These are phyloP conservation scores for Cucurbitaria berberidis DNA, from an alignment of 2,329 filamentous ascomycete species.

Conservation along the genomic window DNA sequence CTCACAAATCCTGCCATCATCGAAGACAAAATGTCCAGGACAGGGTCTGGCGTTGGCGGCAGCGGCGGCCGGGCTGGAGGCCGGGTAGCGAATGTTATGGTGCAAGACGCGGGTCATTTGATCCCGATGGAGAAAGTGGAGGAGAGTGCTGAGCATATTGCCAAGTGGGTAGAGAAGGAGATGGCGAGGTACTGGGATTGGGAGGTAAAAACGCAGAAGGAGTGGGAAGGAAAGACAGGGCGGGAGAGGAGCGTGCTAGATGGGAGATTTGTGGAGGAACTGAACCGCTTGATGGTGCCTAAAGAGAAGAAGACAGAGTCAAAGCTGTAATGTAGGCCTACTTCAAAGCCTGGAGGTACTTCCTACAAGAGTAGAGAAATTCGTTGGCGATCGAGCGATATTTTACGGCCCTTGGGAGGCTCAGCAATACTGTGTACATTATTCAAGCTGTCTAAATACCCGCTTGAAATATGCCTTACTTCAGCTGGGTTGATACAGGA, in stretches of 20 bases:
- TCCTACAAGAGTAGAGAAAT: not conserved
- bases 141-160: conserved; percentile 65
- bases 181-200: conserved; percentile 46
- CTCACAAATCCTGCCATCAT: conserved; percentile 61
- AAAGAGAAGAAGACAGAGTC: conserved; percentile 24
- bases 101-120: conserved; percentile 75
- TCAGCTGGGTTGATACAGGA: not conserved
- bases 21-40: conserved; percentile 66
- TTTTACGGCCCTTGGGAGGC: not conserved
- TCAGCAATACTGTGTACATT: too few relatives aligned
- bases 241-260: conserved; percentile 37
- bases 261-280: conserved; percentile 38
- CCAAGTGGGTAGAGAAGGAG: conserved; percentile 49
- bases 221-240: conserved; percentile 40
- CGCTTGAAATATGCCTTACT: too few relatives aligned
- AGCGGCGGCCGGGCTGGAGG: conserved; percentile 69
- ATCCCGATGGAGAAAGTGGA: conserved; percentile 80
- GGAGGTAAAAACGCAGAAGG: conserved; percentile 39
- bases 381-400: too few relatives aligned
- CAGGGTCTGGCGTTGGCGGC: conserved; percentile 70
- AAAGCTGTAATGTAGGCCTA: conserved; percentile 26
- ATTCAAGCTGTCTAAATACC: too few relatives aligned
- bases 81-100: conserved; percentile 68
- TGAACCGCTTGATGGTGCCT: conserved; percentile 26
- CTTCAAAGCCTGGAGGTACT: not conserved